These are phyloP conservation scores for Shiraia sp. DNA, from an alignment of 2,329 filamentous ascomycete species.

Conservation along the genomic window DNA sequence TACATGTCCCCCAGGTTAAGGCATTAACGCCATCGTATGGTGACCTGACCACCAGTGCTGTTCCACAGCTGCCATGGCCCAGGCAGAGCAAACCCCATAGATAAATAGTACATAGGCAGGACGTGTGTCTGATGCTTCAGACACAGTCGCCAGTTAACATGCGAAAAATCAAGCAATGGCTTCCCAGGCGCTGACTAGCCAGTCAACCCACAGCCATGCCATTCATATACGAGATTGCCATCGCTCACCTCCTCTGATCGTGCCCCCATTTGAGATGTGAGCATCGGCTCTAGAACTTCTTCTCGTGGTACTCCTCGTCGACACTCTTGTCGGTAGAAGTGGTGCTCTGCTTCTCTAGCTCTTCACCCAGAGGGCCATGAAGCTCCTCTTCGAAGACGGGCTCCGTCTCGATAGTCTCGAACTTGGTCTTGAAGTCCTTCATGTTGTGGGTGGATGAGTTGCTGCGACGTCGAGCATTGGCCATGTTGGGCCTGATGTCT, in stretches of 20 bases:
- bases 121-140: conserved; percentile 15
- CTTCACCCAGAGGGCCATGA: conserved; percentile 67
- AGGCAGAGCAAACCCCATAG: conserved; percentile 12
- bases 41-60: conserved; percentile 15
- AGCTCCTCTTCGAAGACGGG: conserved; percentile 89
- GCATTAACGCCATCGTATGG: conserved; percentile 10
- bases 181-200: conserved; percentile 30
- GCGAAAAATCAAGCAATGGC: conserved; percentile 9
- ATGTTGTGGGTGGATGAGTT: conserved; percentile 80
- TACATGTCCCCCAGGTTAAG: conserved; percentile 16
- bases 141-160: conserved; percentile 13
- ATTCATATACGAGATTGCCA: conserved; percentile 6
- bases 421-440: conserved; percentile 92
- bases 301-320: conserved; percentile 57
- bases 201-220: conserved; percentile 23
- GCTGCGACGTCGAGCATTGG: conserved; percentile 86
- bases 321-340: conserved; percentile 59
- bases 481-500: conserved; percentile 81
- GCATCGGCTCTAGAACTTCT: conserved; percentile 46
- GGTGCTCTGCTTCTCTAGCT: conserved; percentile 59
- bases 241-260: conserved; percentile 2
- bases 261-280: conserved; percentile 15
- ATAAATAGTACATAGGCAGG: conserved; percentile 30
- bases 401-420: conserved; percentile 85
- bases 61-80: conserved; percentile 14